Conservation (phyloP, 331 rosid species). For the Quercus tomentella region DNA sequence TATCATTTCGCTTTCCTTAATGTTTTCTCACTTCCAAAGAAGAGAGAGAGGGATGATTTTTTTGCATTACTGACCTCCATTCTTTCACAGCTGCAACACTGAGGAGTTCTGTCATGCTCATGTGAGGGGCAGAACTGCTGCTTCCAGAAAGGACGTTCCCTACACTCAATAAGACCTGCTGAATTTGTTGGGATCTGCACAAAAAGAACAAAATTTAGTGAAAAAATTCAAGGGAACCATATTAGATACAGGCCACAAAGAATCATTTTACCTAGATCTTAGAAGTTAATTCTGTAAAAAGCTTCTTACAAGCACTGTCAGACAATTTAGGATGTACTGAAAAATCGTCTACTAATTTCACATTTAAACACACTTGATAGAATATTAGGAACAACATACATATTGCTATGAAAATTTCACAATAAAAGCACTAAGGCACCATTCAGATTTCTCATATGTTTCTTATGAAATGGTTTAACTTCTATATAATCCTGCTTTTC, state of each 20-base stretch:
- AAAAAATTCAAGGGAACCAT: slow-evolving; percentile 3
- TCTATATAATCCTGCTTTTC: background rate
- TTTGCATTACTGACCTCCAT: slow-evolving; percentile 64
- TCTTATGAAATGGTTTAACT: background rate
- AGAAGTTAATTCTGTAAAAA: background rate
- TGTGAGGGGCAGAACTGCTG: slow-evolving; percentile 86
- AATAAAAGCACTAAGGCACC: background rate
- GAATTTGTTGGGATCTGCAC: slow-evolving; percentile 69
- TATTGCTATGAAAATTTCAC: background rate
- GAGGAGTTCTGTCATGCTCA: slow-evolving; percentile 76
- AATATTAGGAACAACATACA: background rate
- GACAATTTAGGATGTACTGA: background rate
- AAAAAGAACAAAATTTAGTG: background rate
- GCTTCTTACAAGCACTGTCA: background rate
- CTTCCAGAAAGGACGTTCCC: slow-evolving; percentile 84
- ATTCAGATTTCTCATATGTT: background rate
- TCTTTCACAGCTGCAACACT: slow-evolving; percentile 90
- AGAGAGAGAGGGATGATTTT: background rate
- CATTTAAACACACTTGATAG: background rate
- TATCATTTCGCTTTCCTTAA: background rate
- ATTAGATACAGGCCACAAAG: background rate
- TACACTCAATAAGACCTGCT: slow-evolving; percentile 59
- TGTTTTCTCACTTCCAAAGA: background rate
- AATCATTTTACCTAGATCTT: background rate
- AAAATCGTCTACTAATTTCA: background rate